These are phyloP conservation scores for Trichophyton equinum DNA, from an alignment of 2,329 filamentous ascomycete genomes.

Conservation along the genomic window DNA sequence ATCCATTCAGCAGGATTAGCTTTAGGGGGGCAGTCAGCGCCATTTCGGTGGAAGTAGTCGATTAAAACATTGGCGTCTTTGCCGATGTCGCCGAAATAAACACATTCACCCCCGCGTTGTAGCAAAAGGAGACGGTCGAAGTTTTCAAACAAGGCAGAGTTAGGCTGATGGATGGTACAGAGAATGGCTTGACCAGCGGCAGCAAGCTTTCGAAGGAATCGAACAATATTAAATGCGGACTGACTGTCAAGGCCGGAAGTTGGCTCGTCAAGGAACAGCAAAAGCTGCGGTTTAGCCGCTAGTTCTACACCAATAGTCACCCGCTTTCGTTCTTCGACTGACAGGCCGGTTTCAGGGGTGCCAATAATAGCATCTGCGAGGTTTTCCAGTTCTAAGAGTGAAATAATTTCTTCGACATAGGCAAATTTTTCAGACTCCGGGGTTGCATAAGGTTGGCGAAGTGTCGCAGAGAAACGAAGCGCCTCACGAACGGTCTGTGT, in stretches of 20 bases:
- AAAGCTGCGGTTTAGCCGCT: slow-evolving; percentile 75
- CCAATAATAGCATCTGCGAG: slow-evolving; percentile 86
- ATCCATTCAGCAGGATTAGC: slow-evolving; percentile 70
- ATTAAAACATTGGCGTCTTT: slow-evolving; percentile 45
- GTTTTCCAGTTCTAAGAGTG: slow-evolving; percentile 76
- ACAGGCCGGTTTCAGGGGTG: slow-evolving; percentile 64
- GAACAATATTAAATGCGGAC: slow-evolving; percentile 83
- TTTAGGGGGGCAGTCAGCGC: slow-evolving; percentile 46
- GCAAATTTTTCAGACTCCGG: slow-evolving; percentile 64
- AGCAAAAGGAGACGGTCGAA: slow-evolving; percentile 57
- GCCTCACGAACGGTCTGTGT: slow-evolving; percentile 83
- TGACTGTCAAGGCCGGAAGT: slow-evolving; percentile 89
- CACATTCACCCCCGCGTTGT: slow-evolving; percentile 51
- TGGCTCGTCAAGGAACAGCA: slow-evolving; percentile 88
- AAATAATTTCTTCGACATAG: slow-evolving; percentile 84
- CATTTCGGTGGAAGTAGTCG: slow-evolving; percentile 53
- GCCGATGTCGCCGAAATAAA: slow-evolving; percentile 59
- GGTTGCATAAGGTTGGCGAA: slow-evolving; percentile 69
- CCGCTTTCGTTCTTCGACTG: slow-evolving; percentile 56
- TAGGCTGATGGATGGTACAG: slow-evolving; percentile 98
- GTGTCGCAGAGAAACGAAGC: slow-evolving; percentile 69
- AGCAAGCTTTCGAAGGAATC: slow-evolving; percentile 77
- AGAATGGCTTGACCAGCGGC: slow-evolving; percentile 83
- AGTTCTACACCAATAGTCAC: slow-evolving; percentile 94
- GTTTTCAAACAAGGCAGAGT: slow-evolving; percentile 83